Base-by-base conservation (phyloP, 495 filamentous ascomycete genomes). In the Aspergillus leporis region DNA sequence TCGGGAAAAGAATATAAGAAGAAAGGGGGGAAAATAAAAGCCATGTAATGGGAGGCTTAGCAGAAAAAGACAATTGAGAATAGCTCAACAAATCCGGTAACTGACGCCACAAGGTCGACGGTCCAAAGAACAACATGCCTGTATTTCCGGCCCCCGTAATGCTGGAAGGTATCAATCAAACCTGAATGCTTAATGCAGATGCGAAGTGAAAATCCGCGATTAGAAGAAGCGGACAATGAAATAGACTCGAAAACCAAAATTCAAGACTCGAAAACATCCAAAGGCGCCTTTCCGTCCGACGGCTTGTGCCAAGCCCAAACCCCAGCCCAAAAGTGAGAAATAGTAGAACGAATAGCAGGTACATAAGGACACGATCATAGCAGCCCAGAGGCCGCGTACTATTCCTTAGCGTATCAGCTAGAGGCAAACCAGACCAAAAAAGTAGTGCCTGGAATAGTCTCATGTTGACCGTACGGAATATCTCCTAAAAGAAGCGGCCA, bases 161-260 rank as follows among this genome's bases (percentile, higher is more conserved):
- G 70, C 67, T 71, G 64, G 64, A 61, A 63, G 62, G 69, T 68
- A 65, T 63, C 62, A 64, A 61, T 60, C 56, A 59, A 61, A 61
- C 52, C 49, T 62, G 59, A 62, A 67, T 63, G 61, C 58, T 60
- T 55, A 68, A 73, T 72, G 70, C 65, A 74, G 53, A 70, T 64
- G 59, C 54, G 57, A 53, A 55, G 56, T 51, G 48, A 64, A 34
- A 58, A 60, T 49, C 56, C 60, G 54, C 56, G 40, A 48, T 19
- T 19, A 30, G 48, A 41, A 54, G 32, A 60, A 34, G 45, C n/a
- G 32, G 6, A 62, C 21, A 49, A 51, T 31, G 25, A 55, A 55
- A 50, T 13, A 49, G 25, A 56, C 31, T 58, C 40, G 48, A 52
- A 61, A 51, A 50, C 41, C 40, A 60, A 49, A 56, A 61, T 32